phyloP scores from a whole-genome alignment of 768 basidiomycete species.

The Trametes sanguinea region DNA sequence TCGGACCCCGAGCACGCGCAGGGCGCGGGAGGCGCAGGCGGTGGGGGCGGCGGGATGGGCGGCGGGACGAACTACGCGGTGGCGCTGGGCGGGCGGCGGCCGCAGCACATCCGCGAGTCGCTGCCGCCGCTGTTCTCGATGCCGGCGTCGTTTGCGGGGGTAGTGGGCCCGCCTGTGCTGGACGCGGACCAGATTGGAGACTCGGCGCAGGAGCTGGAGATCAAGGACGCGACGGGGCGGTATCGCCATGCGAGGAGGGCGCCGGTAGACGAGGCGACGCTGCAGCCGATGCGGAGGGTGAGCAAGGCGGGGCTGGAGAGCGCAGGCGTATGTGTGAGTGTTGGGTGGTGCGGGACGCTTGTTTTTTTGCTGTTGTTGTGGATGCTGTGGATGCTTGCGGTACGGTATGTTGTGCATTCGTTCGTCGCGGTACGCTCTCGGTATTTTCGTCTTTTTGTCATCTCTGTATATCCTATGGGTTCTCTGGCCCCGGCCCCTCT shows the following conservation, averaged over 20 bases:
- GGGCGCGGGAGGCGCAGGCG: no score
- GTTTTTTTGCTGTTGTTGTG: background rate
- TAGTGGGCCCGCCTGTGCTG: constrained; percentile 23
- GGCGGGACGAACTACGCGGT: constrained; percentile 40
- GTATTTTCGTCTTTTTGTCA: background rate
- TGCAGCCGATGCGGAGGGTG: constrained; percentile 87
- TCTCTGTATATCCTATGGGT: background rate
- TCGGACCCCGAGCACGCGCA: constrained; percentile 26
- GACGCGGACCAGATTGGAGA: constrained; percentile 56
- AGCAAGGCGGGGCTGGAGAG: constrained; percentile 94
- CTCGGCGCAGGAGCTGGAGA: constrained; percentile 82
- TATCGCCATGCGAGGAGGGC: constrained; percentile 87
- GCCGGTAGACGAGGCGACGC: constrained; percentile 83
- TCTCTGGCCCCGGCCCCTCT: background rate
- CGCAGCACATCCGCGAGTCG: constrained; percentile 73
- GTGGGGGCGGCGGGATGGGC: constrained; percentile 25
- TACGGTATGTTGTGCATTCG: no score
- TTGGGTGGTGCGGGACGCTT: background rate
- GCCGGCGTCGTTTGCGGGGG: constrained; percentile 32
- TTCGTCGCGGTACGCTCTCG: background rate
- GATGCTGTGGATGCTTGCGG: background rate
- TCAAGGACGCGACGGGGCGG: constrained; percentile 81
- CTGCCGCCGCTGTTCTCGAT: constrained; percentile 57
- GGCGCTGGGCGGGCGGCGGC: constrained; percentile 52
- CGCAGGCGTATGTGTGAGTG: constrained; percentile 25